Conservation (phyloP, 495 filamentous ascomycete species). For the Hyaloscypha variabilis region DNA sequence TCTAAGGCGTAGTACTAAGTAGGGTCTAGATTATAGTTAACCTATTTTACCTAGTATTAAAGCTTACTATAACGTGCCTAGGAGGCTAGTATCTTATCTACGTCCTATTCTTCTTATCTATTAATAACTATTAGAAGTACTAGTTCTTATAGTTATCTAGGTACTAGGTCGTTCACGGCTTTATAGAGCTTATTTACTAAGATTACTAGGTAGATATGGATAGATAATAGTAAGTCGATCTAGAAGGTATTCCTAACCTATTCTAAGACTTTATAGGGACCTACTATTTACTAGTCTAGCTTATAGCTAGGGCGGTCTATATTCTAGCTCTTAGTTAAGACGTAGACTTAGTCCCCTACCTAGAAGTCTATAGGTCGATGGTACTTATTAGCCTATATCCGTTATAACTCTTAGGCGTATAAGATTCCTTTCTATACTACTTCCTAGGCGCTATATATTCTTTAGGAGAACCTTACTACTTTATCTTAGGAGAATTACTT, state of each 20-base stretch:
- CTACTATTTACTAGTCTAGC: not conserved
- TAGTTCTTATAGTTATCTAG: not conserved
- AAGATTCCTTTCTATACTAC: not conserved
- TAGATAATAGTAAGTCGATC: not conserved
- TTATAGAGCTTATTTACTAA: not conserved
- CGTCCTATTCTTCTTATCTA: not conserved
- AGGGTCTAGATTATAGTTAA: not conserved
- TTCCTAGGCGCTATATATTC: not conserved
- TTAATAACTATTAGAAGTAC: not conserved
- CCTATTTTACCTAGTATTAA: not conserved
- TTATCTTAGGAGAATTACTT: not conserved
- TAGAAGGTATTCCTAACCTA: not conserved
- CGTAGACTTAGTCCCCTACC: slow-evolving; percentile 3
- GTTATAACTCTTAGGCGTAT: not conserved
- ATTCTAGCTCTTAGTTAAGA: not conserved
- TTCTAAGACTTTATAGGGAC: not conserved
- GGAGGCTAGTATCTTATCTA: not conserved
- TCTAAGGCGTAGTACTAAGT: not conserved
- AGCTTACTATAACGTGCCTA: not conserved
- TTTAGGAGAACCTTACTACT: not conserved
- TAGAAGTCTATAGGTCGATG: not conserved
- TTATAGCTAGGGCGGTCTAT: not conserved
- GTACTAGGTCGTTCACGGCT: not conserved
- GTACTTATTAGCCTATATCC: not conserved
- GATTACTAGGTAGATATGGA: not conserved